Evolutionary conservation across 2,329 filamentous ascomycete species (phyloP), one percentile per base, ranked within the genome.

Genomic region (Penicillium sclerotigenum): DNA sequence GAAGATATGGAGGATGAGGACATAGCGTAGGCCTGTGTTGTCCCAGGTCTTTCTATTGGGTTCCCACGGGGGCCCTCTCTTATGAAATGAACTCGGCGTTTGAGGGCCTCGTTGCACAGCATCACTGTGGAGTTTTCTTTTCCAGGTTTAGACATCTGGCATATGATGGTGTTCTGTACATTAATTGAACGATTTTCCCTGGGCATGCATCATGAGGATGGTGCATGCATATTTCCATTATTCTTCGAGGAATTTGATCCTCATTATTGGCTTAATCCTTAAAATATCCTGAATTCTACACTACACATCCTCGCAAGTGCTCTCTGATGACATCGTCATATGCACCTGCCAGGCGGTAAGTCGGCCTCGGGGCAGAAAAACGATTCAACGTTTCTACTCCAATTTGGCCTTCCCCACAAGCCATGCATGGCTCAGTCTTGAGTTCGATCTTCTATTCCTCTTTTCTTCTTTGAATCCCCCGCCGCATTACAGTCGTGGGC

Each of bases 1-100:
- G 80, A 81, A 16, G 86, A 89, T 56, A 83, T 86, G 54, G 85
- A 89, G 50, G 77, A 78, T 59, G 79, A 80, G 41, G 77, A 79
- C 57, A 79, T 79, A 66, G 74, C 76, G 56, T 78, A 64, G 61
- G 54, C 55, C 55, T 59, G 45, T 60, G 59, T 74, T 57, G 56
- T 42, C 50, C 40, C 42, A 50, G 47, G 51, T 60, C 56, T 59
- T 58, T 58, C 43, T 61, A 37, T 59, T 49, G 50, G 36, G 54
- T 59, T 58, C 46, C 50, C 45, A 55, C 48, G 59, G 47, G 46
- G 43, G 24, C 53, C 46, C 41, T 52, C 36, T 57, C 55, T 58
- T 54, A 61, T 52, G 47, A 59, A 54, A 61, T 52, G 47, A 59
- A 54, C 54, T 60, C 40, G 60, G 59, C 60, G 61, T 65, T 62